Percentiles rank a stretch among this genome's conserved stretches.
These are phyloP conservation scores for Hemileccinum impolitum DNA, from an alignment of 768 basidiomycete genomes.

Conservation along the genomic window DNA sequence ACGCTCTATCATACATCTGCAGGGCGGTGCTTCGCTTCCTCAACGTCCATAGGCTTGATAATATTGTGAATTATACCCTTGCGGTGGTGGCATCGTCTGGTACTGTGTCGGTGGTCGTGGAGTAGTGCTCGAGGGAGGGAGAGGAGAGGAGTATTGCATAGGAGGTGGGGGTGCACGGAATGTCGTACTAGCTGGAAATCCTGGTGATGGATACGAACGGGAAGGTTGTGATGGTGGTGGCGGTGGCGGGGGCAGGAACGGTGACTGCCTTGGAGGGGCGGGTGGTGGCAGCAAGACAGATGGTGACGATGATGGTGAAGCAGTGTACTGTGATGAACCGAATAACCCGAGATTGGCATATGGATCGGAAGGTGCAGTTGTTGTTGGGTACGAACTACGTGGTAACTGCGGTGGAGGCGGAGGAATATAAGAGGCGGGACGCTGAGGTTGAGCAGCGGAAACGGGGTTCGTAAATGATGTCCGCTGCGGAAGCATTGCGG, in stretches of 20 bases:
- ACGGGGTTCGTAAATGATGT: slow-evolving; percentile 22
- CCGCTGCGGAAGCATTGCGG: slow-evolving; percentile 26
- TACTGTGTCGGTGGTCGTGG: slow-evolving; percentile 25
- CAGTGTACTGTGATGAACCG: slow-evolving; percentile 14
- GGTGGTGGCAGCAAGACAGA: slow-evolving; percentile 21
- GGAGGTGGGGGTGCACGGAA: slow-evolving; percentile 31
- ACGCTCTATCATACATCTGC: neutral
- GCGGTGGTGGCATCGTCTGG: slow-evolving; percentile 29
- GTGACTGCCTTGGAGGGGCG: slow-evolving; percentile 23
- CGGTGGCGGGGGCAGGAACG: slow-evolving; percentile 16
- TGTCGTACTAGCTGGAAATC: slow-evolving; percentile 10
- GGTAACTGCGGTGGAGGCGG: slow-evolving; percentile 26
- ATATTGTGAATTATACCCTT: slow-evolving; percentile 26
- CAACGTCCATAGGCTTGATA: slow-evolving; percentile 33
- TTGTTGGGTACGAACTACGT: slow-evolving; percentile 22
- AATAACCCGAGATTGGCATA: slow-evolving; percentile 34
- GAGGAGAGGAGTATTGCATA: slow-evolving; percentile 22
- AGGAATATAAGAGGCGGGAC: slow-evolving; percentile 15
- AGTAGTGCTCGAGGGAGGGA: slow-evolving; percentile 9
- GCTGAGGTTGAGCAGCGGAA: slow-evolving; percentile 20
- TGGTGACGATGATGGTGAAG: slow-evolving; percentile 5
- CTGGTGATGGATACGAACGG: slow-evolving; percentile 16
- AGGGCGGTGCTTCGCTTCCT: neutral
- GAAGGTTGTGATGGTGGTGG: slow-evolving; percentile 20
- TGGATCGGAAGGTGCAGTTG: slow-evolving; percentile 30